Evolutionary conservation across 2,329 filamentous ascomycete genomes (phyloP).

Genomic region (Gaeumannomyces sp.): DNA sequence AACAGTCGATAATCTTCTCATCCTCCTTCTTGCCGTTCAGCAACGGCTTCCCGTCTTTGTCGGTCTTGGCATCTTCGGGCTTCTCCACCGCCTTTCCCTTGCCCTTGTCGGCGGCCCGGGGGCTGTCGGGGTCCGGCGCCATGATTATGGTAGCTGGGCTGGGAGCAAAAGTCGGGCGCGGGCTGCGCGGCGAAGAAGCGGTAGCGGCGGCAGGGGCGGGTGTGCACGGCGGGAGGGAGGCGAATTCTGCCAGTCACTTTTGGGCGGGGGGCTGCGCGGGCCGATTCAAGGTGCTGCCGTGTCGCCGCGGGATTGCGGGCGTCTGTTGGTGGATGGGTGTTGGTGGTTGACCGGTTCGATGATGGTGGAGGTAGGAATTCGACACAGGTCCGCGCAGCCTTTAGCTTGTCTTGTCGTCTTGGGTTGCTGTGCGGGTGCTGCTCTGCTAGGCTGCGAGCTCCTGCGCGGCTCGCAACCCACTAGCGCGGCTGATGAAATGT

Average conservation of each 20-base stretch:
- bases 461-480: background rate
- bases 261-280: too few relatives aligned
- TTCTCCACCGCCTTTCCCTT: conserved; percentile 86
- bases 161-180: background rate
- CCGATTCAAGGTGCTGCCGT: background rate
- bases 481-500: background rate
- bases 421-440: background rate
- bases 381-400: background rate
- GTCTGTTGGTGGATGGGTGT: background rate
- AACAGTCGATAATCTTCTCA: conserved; percentile 40
- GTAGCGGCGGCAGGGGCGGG: background rate
- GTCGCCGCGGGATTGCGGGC: background rate
- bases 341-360: background rate
- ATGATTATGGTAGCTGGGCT: conserved; percentile 39
- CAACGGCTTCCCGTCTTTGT: conserved; percentile 64
- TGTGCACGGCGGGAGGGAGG: background rate
- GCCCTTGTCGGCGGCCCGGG: conserved; percentile 78
- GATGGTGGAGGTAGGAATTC: background rate
- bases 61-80: conserved; percentile 49
- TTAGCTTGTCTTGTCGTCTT: background rate
- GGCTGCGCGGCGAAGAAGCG: background rate
- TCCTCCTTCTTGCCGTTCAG: conserved; percentile 74
- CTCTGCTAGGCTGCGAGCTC: background rate
- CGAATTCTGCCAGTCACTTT: background rate
- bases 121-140: conserved; percentile 89